Evolutionary conservation across 2,329 filamentous ascomycete genomes (phyloP).

Genomic region (Cryphonectria parasitica): DNA sequence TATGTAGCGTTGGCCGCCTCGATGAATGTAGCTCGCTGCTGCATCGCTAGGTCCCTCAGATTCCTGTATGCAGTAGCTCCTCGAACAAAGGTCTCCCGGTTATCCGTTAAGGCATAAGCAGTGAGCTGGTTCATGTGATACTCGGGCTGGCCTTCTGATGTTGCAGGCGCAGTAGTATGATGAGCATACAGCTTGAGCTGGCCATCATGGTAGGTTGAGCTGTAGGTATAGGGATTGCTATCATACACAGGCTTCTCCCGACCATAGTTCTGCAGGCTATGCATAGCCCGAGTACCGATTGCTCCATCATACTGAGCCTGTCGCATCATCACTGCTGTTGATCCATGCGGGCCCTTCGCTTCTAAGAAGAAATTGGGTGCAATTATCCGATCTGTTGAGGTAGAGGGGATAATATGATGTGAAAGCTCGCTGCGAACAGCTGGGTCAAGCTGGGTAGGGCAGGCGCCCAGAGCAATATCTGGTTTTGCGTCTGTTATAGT

Average conservation of each 20-base stretch:
- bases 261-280: too few relatives aligned
- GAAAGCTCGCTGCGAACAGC: constrained; percentile 35
- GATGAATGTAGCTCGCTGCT: constrained; percentile 43
- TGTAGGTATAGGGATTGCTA: constrained; percentile 44
- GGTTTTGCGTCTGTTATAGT: constrained; percentile 37
- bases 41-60: too few relatives aligned
- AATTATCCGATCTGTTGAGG: constrained; percentile 36
- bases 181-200: constrained; percentile 44
- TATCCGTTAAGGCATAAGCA: constrained; percentile 36
- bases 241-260: constrained; percentile 42
- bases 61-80: too few relatives aligned
- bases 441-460: constrained; percentile 24
- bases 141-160: constrained; percentile 38
- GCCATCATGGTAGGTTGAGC: constrained; percentile 43
- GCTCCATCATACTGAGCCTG: too few relatives aligned
- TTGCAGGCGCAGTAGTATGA: constrained; percentile 40
- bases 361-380: too few relatives aligned
- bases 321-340: too few relatives aligned
- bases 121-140: constrained; percentile 47
- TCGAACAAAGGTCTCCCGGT: constrained; percentile 37
- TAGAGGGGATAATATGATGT: constrained; percentile 41
- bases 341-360: constrained; percentile 42
- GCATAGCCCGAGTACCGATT: too few relatives aligned
- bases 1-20: constrained; percentile 35
- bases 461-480: constrained; percentile 40